phyloP scores from a whole-genome alignment of 2,329 filamentous ascomycete species.

The Trichoderma koningii region DNA sequence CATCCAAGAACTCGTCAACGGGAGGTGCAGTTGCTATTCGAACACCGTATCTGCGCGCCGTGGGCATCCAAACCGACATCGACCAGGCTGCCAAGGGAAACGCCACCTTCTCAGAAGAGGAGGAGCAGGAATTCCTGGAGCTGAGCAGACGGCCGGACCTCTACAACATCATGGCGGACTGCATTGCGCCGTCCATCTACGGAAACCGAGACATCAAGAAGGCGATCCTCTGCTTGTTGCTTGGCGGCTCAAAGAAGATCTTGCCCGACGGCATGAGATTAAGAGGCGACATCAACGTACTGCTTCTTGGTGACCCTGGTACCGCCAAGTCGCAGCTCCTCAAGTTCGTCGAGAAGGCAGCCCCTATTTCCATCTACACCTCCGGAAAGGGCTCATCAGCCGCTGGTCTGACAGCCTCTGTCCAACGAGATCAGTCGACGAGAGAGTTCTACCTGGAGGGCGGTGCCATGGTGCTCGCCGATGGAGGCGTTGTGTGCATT shows the following conservation, averaged over 20 bases:
- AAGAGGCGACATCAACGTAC: conserved; percentile 95
- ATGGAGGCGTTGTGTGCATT: conserved; percentile 96
- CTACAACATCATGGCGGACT: conserved; percentile 87
- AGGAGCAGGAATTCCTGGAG: conserved; percentile 94
- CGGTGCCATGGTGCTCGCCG: conserved; percentile 96
- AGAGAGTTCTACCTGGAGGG: conserved; percentile 98
- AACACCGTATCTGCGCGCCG: conserved; percentile 89
- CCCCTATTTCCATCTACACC: conserved; percentile 97
- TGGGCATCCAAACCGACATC: conserved; percentile 87
- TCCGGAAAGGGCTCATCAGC: conserved; percentile 98
- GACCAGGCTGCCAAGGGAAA: conserved; percentile 87
- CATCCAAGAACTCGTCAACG: conserved; percentile 71
- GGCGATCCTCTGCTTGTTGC: conserved; percentile 86
- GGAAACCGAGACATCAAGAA: conserved; percentile 97
- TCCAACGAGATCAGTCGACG: conserved; percentile 88
- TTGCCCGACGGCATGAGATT: conserved; percentile 96
- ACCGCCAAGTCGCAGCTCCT: conserved; percentile 96
- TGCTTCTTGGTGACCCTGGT: conserved; percentile 94
- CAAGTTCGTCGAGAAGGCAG: conserved; percentile 96
- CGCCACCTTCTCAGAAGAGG: conserved; percentile 85
- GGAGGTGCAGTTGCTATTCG: conserved; percentile 89
- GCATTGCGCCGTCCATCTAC: conserved; percentile 96
- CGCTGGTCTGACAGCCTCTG: conserved; percentile 94
- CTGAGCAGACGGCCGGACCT: conserved; percentile 88
- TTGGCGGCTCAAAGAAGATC: conserved; percentile 97